A percentile compares a stretch with the other conserved stretches of the same genome.
These are phyloP conservation scores for Nicotiana undulata DNA, from an alignment of 257 asterid genomes.

Conservation along the genomic window DNA sequence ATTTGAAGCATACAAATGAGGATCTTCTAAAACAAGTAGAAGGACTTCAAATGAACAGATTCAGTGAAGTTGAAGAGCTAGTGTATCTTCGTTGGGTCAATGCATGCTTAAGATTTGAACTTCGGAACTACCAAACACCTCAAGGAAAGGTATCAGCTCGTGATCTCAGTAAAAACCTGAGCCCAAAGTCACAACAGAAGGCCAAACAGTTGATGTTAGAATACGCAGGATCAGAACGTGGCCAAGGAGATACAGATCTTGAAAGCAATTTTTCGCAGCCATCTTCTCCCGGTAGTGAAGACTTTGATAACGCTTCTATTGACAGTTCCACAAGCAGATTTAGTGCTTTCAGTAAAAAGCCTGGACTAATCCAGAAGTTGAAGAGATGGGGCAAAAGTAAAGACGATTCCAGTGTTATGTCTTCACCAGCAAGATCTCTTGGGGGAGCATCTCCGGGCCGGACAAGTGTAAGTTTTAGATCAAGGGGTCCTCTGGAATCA, in stretches of 20 bases:
- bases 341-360: constrained; percentile 65
- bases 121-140: constrained; percentile 73
- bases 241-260: constrained; percentile 86
- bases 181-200: constrained; percentile 83
- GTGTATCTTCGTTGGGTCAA: constrained; percentile 99
- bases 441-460: constrained; percentile 67
- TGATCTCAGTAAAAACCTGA: constrained; percentile 66
- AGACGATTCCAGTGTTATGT: constrained; percentile 60
- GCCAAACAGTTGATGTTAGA: constrained; percentile 89
- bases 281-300: constrained; percentile 85
- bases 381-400: constrained; percentile 81
- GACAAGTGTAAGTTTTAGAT: constrained; percentile 32
- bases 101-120: constrained; percentile 85
- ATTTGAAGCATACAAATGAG: constrained; percentile 64
- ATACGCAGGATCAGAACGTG: constrained; percentile 93
- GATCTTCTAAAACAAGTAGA: constrained; percentile 91
- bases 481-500: constrained; percentile 79
- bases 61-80: constrained; percentile 94
- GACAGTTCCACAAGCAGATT: constrained; percentile 69
- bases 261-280: constrained; percentile 83
- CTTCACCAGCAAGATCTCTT: constrained; percentile 75
- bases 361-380: constrained; percentile 70
- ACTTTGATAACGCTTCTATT: constrained; percentile 61
- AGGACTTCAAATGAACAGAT: constrained; percentile 94
- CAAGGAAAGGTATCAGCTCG: constrained; percentile 78